Evolutionary conservation across 2,329 filamentous ascomycete species (phyloP), one percentile per base, ranked within the genome.

Genomic region (Diaporthe nobilis): DNA sequence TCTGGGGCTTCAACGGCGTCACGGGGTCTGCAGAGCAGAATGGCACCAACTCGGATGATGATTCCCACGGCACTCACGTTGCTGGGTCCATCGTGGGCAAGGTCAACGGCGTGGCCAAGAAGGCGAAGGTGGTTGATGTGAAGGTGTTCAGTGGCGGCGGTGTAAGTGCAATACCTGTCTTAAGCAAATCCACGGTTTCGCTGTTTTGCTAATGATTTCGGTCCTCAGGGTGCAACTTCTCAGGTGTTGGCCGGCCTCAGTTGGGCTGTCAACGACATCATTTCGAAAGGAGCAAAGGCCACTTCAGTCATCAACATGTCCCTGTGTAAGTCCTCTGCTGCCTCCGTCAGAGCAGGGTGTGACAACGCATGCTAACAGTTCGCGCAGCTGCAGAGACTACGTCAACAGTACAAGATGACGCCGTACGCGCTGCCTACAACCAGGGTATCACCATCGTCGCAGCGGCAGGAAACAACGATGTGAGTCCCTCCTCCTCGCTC

Each of bases 251-350:
- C 63, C 6, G 63, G 63, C 22, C 44, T 67, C 2, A 51, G 22
- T 9, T 67, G 63, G 63, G 63, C 63, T 37, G 44, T 67, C 28
- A 67, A 51, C 44, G 63, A 67, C 31, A 67, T 67, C 3, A 67
- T 25, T 51, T 13, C 63, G 44, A 67, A 67, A 7, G 63, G 63
- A 37, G 31, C 63, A 10, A 67, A 67, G 44, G 63, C 20, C 6
- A 67, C 63, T 25, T 67, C 63, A 22, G 63, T 67, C 28, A 67
- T 67, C 31, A 67, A 67, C 31, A 67, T 67, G 63, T 67, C 63
- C 6, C 63, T 67, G 6, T 34, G 63, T 67, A 25, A 67, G 63
- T 67, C 25, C 20, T 49, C 7, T 5, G 5, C 17, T 25, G 10
- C 22, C 1, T n/a, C 25, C 9, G 1, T 5, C 28, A 37, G 25